phyloP scores from a whole-genome alignment of 306 rosid species.

The Acacia melanoxylon region DNA sequence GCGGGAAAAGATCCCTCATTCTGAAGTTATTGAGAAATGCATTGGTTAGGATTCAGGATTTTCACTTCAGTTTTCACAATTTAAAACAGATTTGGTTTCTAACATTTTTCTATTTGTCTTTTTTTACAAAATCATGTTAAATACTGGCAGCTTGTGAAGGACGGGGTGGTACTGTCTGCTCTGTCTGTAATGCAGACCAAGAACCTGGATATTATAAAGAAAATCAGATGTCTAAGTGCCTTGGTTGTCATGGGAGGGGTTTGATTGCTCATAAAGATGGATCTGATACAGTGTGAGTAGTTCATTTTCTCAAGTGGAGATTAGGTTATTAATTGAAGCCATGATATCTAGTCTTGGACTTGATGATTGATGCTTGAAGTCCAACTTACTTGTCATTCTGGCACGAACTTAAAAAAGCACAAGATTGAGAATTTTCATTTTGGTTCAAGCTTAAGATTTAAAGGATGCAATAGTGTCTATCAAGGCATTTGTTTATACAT shows the following conservation, averaged over 20 bases:
- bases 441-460: constrained; percentile 11
- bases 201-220: constrained; percentile 83
- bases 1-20: constrained; percentile 72
- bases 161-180: constrained; percentile 63
- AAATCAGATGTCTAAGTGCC: constrained; percentile 75
- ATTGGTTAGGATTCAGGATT: constrained; percentile 52
- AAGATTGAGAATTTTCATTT: constrained; percentile 13
- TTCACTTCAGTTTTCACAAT: constrained; percentile 2
- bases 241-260: constrained; percentile 89
- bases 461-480: constrained; percentile 21
- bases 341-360: neutral
- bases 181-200: constrained; percentile 65
- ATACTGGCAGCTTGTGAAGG: constrained; percentile 73
- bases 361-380: neutral
- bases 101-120: neutral
- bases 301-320: constrained; percentile 9
- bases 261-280: constrained; percentile 96
- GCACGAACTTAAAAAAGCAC: neutral
- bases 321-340: constrained; percentile 15
- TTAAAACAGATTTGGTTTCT: constrained; percentile 3
- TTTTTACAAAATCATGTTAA: constrained; percentile 24
- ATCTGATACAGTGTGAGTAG: constrained; percentile 80
- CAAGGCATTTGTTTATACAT: constrained; percentile 12
- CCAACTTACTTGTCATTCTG: neutral
- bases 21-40: constrained; percentile 79